Evolutionary conservation across 176 grass and related monocot genomes (phyloP), one percentile per base, ranked within the genome.

Genomic region (Aegilops longissima): DNA sequence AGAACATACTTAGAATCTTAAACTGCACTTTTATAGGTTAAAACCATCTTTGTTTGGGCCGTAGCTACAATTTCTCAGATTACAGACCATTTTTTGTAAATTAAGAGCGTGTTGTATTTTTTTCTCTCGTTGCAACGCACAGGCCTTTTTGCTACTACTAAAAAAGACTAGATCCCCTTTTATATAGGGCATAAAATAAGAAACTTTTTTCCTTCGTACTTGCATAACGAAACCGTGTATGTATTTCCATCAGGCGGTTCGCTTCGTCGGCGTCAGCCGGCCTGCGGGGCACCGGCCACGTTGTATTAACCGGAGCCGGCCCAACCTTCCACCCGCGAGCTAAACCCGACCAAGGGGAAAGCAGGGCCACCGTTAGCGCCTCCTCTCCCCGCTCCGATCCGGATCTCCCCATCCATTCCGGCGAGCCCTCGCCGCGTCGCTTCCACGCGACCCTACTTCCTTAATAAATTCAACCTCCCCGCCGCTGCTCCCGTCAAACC

Each of bases 401-500:
- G 86, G 82, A 88, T 91, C 86, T 91, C 39, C 35, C 59, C 10
- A 51, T 79, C 72, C 54, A 51, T 79, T 88, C 90, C 90, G 90
- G 90, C 90, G 90, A 92, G 90, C 82, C 71, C 20, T 79, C 86
- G 90, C 86, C 65, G 86, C 86, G 82, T 88, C 83, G 78, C 73
- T 17, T 85, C 65, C 86, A 82, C 86, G 72, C 90, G 65, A 79
- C 52, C 49, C 63, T 82, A 13, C 21, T 8, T 59, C 39, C 81
- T 62, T 69, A 21, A 61, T 76, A 87, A 70, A 77, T 77, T 69
- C 61, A 64, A 39, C 80, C 25, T 82, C 10, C 11, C 63, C 62
- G 69, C 77, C 85, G 62, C 77, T 3, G 76, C 38, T 54, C 38
- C 36, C 14, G 64, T 86, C 62, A 69, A 91, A 68, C 35, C 49